Evolutionary conservation across 495 filamentous ascomycete genomes (phyloP), one percentile per base, ranked within the genome.

Genomic region (Sabuloglossum arenarium): DNA sequence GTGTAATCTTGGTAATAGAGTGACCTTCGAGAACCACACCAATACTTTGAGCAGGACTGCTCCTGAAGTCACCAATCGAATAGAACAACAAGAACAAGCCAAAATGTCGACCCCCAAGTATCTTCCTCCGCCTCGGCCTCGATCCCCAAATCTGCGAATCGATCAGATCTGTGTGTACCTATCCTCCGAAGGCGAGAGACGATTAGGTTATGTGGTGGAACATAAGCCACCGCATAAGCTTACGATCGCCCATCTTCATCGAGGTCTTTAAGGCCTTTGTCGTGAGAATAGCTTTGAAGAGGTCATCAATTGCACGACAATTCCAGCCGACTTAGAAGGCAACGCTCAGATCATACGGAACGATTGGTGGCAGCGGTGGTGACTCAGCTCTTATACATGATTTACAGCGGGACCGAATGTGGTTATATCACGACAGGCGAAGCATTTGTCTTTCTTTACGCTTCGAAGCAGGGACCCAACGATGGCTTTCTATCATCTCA

Each of bases 311-410:
- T 21, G 54, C 16, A 6, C 1, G 5, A 23, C 54, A 23, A 34
- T 56, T 12, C 45, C 23, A 12, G 14, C 52, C 12, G 8, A 8
- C 2, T 46, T 3, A 46, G 54, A 56, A 3, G 27, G 14, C 6
- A 5, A 4, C 23, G 37, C 19, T 8, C 8, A 28, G 3, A 56
- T 46, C 31, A 56, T 23, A 21, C 55, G 9, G 55, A 56, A 1
- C 3, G 10, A 19, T 16, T 29, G 5, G 55, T 49, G 4, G 42
- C 34, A 3, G 68, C 71, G 32, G 67, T 74, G 46, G 59, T 71
- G 56, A 72, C 68, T 56, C 68, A 73, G 58, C 75, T 73, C 66
- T 70, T 63, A 37, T 73, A 74, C 58, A 76, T 77, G 68, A 64
- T 73, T 27, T 59, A 65, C 51, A 67, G 62, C 53, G 63, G 66